Evolutionary conservation across 1,284 basidiomycete species (phyloP), one percentile per base, ranked within the genome.

Genomic region (Ceratobasidium theobromae): DNA sequence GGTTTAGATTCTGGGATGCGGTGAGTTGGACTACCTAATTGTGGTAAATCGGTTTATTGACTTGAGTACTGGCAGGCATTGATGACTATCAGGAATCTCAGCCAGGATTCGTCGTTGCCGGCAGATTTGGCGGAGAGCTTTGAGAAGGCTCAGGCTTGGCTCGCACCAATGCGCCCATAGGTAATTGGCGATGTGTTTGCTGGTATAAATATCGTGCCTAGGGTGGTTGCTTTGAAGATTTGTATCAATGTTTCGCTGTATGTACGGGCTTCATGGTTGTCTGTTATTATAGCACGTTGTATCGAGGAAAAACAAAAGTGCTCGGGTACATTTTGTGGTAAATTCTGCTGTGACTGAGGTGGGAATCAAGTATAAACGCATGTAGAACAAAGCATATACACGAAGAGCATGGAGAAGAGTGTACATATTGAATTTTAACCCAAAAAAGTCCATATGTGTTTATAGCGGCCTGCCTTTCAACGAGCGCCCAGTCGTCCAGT

Each of bases 1-100:
- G 95, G 3, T 98, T 99, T 81, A 83, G 97, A 72, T 99, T 99
- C 81, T 99, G 97, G 96, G 91, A 96, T 74, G 84, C 95, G 76
- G 94, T 96, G 75, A 81, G 93, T 85, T 41, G 16, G 9, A 30
- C 9, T 4, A 58, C 66, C 49, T 40, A 23, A 28, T n/a, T 32
- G 35, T 30, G 16, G 21, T 23, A 41, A 45, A 18, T 21, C 27
- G 23, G 40, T 48, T 27, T 41, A 41, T 32, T 64, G 53, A 30
- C 62, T 21, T 30, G 21, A 57, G 66, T 71, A 55, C 69, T 72
- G 73, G 71, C 53, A 48, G 70, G 85, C 94, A 72, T 84, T 98
- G 77, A 84, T 85, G 57, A 93, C 92, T 72, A 91, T 98, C 80
- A 82, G 93, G 76, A 87, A 89, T 70, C 81, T 98, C 76, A 88